Evolutionary conservation across 2,329 filamentous ascomycete genomes (phyloP), one percentile per base, ranked within the genome.

Genomic region (Fulvia fulva): DNA sequence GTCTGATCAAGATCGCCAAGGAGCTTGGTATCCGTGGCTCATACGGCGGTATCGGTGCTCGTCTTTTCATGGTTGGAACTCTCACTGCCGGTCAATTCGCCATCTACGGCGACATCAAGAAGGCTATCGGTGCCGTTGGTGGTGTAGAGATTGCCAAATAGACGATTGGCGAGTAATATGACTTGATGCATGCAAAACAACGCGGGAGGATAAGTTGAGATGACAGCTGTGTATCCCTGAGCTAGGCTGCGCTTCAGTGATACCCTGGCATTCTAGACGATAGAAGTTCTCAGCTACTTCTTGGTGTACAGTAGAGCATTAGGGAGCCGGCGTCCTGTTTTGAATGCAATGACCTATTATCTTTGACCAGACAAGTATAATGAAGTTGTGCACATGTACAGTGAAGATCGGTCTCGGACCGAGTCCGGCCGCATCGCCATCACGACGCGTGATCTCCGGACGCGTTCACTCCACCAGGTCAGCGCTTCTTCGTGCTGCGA

Each of bases 1-100:
- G 90, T 77, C 80, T 95, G 72, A 81, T 93, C 82, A 94, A 94
- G 87, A 95, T 95, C 72, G 89, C 80, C 68, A 88, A 87, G 79
- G 90, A 95, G 80, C 88, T 95, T 70, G 90, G 90, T 73, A 62
- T 95, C 75, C 57, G 66, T 44, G 90, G 90, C 68, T 88, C 84
- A 57, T 95, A 87, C 81, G 80, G 82, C 71, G 90, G 90, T 85
- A 88, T 95, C 68, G 88, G 88, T 77, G 88, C 90, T 71, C 87
- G 87, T 83, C 77, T 89, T 54, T 86, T 88, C 80, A 87, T 88
- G 84, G 80, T 89, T 70, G 87, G 88, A 77, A 88, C 86, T 67
- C 77, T 91, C 68, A 90, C 87, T 63, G 87, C 87, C 64, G 87
- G 87, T 75, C 90, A 94, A 79, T 94, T 94, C 77, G 89, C 89